Base-by-base conservation (phyloP, 805 yeast genomes). In the Dipodascus albidus region DNA sequence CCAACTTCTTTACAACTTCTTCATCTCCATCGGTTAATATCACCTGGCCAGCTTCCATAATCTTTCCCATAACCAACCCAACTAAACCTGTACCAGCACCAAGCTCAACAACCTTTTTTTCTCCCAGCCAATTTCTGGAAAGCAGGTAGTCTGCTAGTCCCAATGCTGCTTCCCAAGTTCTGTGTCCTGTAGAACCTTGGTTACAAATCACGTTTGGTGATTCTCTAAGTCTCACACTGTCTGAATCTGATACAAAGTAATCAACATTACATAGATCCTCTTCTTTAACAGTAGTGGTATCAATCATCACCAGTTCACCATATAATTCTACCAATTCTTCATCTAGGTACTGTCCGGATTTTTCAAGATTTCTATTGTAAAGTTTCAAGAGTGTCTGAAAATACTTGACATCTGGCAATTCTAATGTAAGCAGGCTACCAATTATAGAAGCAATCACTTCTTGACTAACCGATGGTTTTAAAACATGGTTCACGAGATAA, bases 101-200 rank as follows among this genome's bases (percentile, higher is more conserved):
- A 22, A 90, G 64, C 61, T 90, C 98, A 9, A 87, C 63, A 0
- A 85, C 69, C 0, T 62, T 63, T 33, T 62, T 61, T n/a, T 62
- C 63, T 1, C 27, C 23, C 19, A 48, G 20, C 3, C 23, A 23
- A 4, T 27, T 17, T n/a, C 20, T 48, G 3, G 33, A 17, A 23
- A 70, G 57, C 15, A 86, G 59, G 59, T 70, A 83, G 41, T 80
- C 74, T 1, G 84, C 70, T 4, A 91, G 67, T 52, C 73, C 87
- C 3, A 86, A 59, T 0, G 96, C 85, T 1, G 96, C 97, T 63
- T 88, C 96, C 98, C 97, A 90, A 0, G 97, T 91, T 44, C 97
- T 71, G 53, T 81, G 68, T 0, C 97, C 97, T 0, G 97, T 91
- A 0, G 95, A 83, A 3, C 95, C 95, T n/a, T 52, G 57, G 3